Percentiles rank a stretch among this genome's conserved stretches.
Evolutionary conservation across 441 rosid species (phyloP).

Genomic region (Mallotus japonicus): DNA sequence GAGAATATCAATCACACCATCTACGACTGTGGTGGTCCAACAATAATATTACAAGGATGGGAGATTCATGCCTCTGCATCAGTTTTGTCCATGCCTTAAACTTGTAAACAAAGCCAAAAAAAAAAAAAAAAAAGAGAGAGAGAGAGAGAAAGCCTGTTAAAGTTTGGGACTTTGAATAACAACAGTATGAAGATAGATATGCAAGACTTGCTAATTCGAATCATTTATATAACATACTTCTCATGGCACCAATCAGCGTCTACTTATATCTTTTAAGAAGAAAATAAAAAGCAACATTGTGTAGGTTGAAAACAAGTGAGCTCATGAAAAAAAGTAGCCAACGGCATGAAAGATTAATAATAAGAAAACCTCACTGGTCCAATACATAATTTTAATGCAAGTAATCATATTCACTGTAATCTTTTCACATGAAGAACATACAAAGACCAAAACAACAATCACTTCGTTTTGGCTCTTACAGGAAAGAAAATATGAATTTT

Average conservation of each 20-base stretch:
- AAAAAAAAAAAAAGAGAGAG: too few species aligned
- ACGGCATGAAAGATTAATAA: background rate
- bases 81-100: background rate
- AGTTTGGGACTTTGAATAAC: background rate
- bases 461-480: background rate
- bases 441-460: background rate
- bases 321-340: background rate
- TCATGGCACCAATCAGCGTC: too few species aligned
- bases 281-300: background rate
- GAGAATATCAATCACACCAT: conserved; percentile 22
- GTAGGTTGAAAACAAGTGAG: background rate
- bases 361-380: background rate
- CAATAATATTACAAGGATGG: background rate
- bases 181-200: background rate
- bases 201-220: background rate
- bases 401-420: background rate
- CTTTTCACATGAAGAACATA: background rate
- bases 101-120: background rate
- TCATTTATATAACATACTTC: too few species aligned
- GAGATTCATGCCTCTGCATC: background rate
- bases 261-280: background rate
- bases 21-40: background rate
- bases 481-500: background rate
- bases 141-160: background rate
- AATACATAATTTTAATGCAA: background rate